A percentile compares a stretch with the other conserved stretches of the same genome.
These are phyloP conservation scores for Boletellus emodensis DNA, from an alignment of 768 basidiomycete genomes.

Conservation along the genomic window DNA sequence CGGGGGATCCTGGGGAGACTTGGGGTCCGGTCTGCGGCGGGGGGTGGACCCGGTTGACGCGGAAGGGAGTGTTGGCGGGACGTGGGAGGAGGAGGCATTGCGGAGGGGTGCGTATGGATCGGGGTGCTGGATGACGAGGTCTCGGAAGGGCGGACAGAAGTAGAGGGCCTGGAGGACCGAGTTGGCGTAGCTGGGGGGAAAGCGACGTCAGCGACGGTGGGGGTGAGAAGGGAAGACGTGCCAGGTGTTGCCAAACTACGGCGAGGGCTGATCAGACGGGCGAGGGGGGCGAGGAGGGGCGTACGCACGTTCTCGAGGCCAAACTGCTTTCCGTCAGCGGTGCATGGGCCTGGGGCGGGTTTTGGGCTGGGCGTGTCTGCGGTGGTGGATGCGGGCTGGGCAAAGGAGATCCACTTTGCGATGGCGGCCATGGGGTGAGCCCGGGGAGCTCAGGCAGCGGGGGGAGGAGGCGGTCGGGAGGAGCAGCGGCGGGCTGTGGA, in stretches of 20 bases:
- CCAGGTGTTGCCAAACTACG: slow-evolving; percentile 96
- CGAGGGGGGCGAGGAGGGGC: background rate
- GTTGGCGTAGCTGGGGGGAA: slow-evolving; percentile 78
- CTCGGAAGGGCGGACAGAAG: slow-evolving; percentile 90
- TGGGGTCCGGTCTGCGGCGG: slow-evolving; percentile 60
- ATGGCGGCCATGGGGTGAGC: slow-evolving; percentile 26
- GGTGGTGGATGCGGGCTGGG: slow-evolving; percentile 20
- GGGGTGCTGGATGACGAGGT: slow-evolving; percentile 72
- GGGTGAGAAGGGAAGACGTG: slow-evolving; percentile 31
- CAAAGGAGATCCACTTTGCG: slow-evolving; percentile 39
- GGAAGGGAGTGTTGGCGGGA: slow-evolving; percentile 23
- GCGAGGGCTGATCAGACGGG: slow-evolving; percentile 6
- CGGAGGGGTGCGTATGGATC: slow-evolving; percentile 42
- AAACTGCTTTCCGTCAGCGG: slow-evolving; percentile 80
- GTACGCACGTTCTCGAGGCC: slow-evolving; percentile 92
- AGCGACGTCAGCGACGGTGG: slow-evolving; percentile 17
- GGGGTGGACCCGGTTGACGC: slow-evolving; percentile 24
- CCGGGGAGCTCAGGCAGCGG: background rate
- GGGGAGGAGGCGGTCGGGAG: slow-evolving; percentile 12
- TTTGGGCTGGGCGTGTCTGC: slow-evolving; percentile 26
- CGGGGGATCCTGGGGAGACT: slow-evolving; percentile 35
- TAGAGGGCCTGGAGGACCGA: slow-evolving; percentile 98
- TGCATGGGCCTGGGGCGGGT: slow-evolving; percentile 39
- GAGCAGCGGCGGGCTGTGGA: slow-evolving; percentile 6
- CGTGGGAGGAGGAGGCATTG: slow-evolving; percentile 33